Evolutionary conservation across 768 basidiomycete genomes (phyloP), one percentile per base, ranked within the genome.

Genomic region (Mycena galopus): DNA sequence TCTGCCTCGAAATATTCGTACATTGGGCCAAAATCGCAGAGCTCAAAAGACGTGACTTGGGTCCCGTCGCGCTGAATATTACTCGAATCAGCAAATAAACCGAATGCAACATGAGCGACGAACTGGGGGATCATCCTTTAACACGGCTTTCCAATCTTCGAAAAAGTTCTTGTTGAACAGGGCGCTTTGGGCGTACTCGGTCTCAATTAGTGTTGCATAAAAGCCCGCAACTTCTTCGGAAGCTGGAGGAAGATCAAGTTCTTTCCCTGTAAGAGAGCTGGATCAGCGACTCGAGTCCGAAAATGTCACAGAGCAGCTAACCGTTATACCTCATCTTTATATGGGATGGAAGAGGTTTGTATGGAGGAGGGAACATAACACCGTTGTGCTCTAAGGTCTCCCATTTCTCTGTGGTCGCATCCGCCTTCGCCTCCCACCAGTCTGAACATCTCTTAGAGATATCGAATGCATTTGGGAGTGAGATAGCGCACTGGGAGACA

Each of bases 181-280:
- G 17, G 85, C 86, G 80, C 99, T 96, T 82, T 93, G 87, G 7
- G 95, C 94, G 77, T 99, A 97, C 71, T 96, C 95, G 9, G 95
- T 94, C 81, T 96, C 96, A 42, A 99, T 79, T 87, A 99, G 89
- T n/a, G 96, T 94, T 37, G 86, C 98, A 78, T 97, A 99, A 83
- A 99, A 99, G 9, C 94, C 93, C 32, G 98, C 97, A 56, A 99
- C 97, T 81, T 99, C 98, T 83, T 99, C 98, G 9, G 97, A 87
- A 71, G 93, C 95, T 14, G 88, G 90, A 27, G 96, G 90, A 37
- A 99, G 90, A 76, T 92, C 87, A 33, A 98, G 88, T 16, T 86
- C 80, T 81, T 93, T 90, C 73, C 96, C 97, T 98, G n/a, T 76
- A 51, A 50, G 33, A 58, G 67, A 69, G 60, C 76, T 50, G 57